Conservation (phyloP, 2,329 filamentous ascomycete genomes). For the Exophiala mesophila region DNA sequence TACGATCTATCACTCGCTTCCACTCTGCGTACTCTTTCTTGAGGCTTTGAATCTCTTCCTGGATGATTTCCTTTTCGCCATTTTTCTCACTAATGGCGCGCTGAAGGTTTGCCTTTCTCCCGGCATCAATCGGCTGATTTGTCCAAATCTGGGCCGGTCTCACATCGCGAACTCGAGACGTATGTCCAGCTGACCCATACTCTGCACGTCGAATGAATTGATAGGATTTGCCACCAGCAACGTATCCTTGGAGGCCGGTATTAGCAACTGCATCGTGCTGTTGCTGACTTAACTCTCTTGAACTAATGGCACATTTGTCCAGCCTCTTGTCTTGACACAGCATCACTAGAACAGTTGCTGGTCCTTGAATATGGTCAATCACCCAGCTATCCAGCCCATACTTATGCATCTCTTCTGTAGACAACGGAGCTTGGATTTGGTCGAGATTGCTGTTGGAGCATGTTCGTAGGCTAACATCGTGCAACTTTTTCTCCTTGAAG, state of each 20-base stretch:
- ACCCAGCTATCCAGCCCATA: constrained; percentile 76
- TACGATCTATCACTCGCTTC: constrained; percentile 20
- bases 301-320: constrained; percentile 62
- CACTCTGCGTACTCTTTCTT: constrained; percentile 22
- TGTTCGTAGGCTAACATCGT: constrained; percentile 64
- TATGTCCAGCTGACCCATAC: constrained; percentile 70
- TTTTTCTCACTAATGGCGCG: constrained; percentile 43
- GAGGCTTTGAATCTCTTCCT: constrained; percentile 19
- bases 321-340: constrained; percentile 70
- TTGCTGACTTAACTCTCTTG: constrained; percentile 58
- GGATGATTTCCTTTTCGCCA: constrained; percentile 35
- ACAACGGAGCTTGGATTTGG: constrained; percentile 52
- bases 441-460: constrained; percentile 41
- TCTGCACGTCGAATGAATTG: constrained; percentile 67
- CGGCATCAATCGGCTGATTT: constrained; percentile 64
- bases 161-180: constrained; percentile 62
- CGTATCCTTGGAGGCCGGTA: constrained; percentile 61
- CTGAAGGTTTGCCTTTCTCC: constrained; percentile 55
- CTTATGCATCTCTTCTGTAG: constrained; percentile 49
- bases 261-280: constrained; percentile 63
- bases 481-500: constrained; percentile 58
- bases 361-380: constrained; percentile 72
- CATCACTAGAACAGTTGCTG: constrained; percentile 79
- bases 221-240: constrained; percentile 62
- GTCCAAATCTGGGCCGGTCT: constrained; percentile 65